phyloP scores from a whole-genome alignment of 2,329 filamentous ascomycete species.

The Hypoxylon rubiginosum region DNA sequence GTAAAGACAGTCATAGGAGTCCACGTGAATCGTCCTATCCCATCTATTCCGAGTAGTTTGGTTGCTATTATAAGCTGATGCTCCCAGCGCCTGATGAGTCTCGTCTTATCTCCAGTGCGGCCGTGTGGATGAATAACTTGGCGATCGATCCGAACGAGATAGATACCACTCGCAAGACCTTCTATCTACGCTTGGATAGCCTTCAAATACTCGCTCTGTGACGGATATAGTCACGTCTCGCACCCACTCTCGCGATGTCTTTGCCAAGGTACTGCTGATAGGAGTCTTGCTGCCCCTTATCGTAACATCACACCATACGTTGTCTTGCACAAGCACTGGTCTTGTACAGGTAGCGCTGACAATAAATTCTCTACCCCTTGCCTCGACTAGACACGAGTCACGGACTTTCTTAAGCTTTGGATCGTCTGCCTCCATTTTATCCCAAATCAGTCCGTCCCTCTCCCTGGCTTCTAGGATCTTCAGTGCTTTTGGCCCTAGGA shows the following conservation, averaged over 20 bases:
- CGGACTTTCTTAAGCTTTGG: neutral
- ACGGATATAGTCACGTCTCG: neutral
- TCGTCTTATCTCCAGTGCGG: neutral
- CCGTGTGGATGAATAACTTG: too few relatives aligned
- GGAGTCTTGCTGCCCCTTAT: too few relatives aligned
- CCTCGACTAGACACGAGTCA: neutral
- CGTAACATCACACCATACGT: too few relatives aligned
- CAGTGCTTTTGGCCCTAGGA: too few relatives aligned
- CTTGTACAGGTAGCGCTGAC: neutral
- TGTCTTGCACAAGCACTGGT: too few relatives aligned
- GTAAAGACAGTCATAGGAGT: too few relatives aligned
- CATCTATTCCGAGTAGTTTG: too few relatives aligned
- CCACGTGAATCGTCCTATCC: too few relatives aligned
- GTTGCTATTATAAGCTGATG: neutral
- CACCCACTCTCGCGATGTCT: neutral
- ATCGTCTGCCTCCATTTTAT: neutral
- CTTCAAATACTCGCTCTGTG: neutral
- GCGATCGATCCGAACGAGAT: too few relatives aligned
- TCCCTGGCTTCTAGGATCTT: neutral
- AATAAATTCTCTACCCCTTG: neutral
- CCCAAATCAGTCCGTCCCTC: neutral
- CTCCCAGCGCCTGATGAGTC: neutral
- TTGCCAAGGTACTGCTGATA: too few relatives aligned
- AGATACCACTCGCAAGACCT: too few relatives aligned
- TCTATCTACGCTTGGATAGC: too few relatives aligned